Conservation (phyloP, 192 early-diverging fungal genomes). For the Podila epigama region DNA sequence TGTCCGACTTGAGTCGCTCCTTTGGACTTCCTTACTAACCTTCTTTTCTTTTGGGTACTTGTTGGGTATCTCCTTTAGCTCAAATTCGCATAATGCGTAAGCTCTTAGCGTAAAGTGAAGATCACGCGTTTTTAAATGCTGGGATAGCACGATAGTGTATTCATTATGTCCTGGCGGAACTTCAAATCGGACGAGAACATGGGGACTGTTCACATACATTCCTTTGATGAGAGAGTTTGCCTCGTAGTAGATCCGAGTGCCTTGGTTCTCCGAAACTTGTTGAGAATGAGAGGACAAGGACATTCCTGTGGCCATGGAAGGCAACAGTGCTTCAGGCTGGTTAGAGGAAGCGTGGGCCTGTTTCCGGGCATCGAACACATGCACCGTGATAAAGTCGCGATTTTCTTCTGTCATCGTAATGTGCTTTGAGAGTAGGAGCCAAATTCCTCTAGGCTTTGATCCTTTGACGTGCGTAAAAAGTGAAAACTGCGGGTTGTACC, state of each 20-base stretch:
- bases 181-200: slow-evolving; percentile 73
- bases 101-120: slow-evolving; percentile 82
- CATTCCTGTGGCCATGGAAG: slow-evolving; percentile 8
- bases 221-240: slow-evolving; percentile 62
- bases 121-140: slow-evolving; percentile 72
- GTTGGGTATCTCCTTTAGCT: slow-evolving; percentile 67
- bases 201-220: slow-evolving; percentile 88
- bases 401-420: slow-evolving; percentile 83
- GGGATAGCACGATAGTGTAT: slow-evolving; percentile 84
- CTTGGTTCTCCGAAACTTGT: slow-evolving; percentile 47
- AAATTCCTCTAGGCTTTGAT: slow-evolving; percentile 64
- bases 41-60: slow-evolving; percentile 62
- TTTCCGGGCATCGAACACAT: slow-evolving; percentile 73
- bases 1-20: neutral
- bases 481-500: slow-evolving; percentile 83
- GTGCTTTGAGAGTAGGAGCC: slow-evolving; percentile 87
- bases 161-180: slow-evolving; percentile 61
- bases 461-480: slow-evolving; percentile 66
- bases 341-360: slow-evolving; percentile 28
- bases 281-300: neutral
- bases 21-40: slow-evolving; percentile 26
- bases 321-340: neutral
- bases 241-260: slow-evolving; percentile 37
- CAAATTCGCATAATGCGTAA: slow-evolving; percentile 70
- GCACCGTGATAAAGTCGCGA: slow-evolving; percentile 86